Percentiles rank a stretch among this genome's conserved stretches.
Evolutionary conservation across 139 green algal genomes (phyloP).

Genomic region (Desmodesmus armatus): DNA sequence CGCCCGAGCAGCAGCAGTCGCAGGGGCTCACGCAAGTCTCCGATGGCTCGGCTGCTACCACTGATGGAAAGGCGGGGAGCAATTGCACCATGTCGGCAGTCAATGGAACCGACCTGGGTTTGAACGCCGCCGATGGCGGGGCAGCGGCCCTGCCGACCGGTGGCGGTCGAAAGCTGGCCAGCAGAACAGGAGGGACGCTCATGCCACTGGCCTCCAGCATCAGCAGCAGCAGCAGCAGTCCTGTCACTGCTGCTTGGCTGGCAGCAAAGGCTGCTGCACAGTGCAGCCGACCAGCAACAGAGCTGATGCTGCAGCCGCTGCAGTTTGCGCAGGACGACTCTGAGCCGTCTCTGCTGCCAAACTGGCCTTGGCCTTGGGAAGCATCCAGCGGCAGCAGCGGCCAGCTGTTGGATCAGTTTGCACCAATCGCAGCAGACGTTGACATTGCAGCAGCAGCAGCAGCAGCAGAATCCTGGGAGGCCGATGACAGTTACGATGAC

Average conservation of each 20-base stretch:
- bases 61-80: neutral
- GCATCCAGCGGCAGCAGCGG: conserved; percentile 6
- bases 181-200: neutral
- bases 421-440: neutral
- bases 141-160: too few species aligned
- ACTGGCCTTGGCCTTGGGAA: too few species aligned
- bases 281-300: neutral
- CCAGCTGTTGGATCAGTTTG: neutral
- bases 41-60: neutral
- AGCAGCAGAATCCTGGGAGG: too few species aligned
- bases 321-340: neutral
- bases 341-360: too few species aligned
- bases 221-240: conserved; percentile 8
- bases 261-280: too few species aligned
- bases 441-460: neutral
- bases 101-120: too few species aligned
- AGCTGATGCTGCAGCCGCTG: neutral
- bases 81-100: neutral
- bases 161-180: neutral
- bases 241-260: neutral
- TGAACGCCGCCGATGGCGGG: too few species aligned
- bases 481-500: too few species aligned
- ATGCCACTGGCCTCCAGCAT: conserved; percentile 19
- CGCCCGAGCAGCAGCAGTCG: neutral
- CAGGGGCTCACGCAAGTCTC: neutral